Evolutionary conservation across 805 yeast species (phyloP), one percentile per base, ranked within the genome.

Genomic region (Sugiyamaella floridensis): DNA sequence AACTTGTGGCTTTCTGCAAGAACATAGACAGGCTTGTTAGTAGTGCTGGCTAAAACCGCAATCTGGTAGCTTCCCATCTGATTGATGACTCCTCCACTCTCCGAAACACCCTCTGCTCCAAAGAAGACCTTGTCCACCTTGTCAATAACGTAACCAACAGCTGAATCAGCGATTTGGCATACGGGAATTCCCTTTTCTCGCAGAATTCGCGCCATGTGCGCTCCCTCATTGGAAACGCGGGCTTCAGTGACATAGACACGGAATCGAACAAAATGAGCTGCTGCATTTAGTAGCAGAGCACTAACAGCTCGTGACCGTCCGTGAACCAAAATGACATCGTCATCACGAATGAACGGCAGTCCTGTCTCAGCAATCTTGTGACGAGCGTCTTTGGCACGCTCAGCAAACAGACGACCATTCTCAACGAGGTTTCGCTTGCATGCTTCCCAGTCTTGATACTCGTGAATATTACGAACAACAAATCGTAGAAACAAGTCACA

Each of bases 41-140:
- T 86, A 54, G 85, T 82, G 61, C 86, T 85, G 2, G 98, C 96
- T 54, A 93, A 72, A 45, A 93, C 92, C 41, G 97, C 97, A 47
- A 92, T 85, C 64, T 93, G 97, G 69, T 88, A 93, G 1, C 96
- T 84, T 5, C 99, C 99, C 56, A 93, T 67, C 58, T 71, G 90
- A 69, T 93, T 93, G 60, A 93, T 92, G 47, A 95, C 89, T 34
- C 99, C 99, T 52, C 99, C 99, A 67, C 95, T 85, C 72, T 93
- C 99, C 2, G 96, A 96, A 2, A 93, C 99, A 60, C 99, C 99
- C 70, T 93, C 99, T 1, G 99, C 99, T 51, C 99, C 99, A 59
- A 93, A 93, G 58, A 93, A 79, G 4, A 93, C 86, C 69, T 93
- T 92, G 71, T 92, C 95, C 12, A 90, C 89, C 67, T 86, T 86